Evolutionary conservation across 2,329 filamentous ascomycete species (phyloP).

Genomic region (Elsinoe batatas): DNA sequence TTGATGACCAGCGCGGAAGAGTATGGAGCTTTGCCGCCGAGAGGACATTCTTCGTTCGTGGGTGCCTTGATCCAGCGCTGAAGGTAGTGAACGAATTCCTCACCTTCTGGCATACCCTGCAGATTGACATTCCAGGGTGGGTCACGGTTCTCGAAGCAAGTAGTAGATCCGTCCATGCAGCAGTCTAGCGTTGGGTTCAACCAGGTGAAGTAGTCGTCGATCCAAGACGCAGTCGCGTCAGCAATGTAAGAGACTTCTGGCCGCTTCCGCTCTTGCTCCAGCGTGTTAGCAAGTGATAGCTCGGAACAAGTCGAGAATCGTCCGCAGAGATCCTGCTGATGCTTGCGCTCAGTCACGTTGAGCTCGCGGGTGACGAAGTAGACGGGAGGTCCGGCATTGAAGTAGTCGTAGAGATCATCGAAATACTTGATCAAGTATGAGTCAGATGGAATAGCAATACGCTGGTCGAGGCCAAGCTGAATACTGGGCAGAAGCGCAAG

Average conservation of each 20-base stretch:
- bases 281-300: conserved; percentile 73
- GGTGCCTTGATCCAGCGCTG: conserved; percentile 72
- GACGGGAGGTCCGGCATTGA: conserved; percentile 83
- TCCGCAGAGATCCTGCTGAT: conserved; percentile 82
- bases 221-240: conserved; percentile 83
- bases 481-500: conserved; percentile 77
- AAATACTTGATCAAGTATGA: conserved; percentile 96
- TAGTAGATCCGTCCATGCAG: conserved; percentile 51
- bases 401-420: conserved; percentile 87
- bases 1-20: conserved; percentile 75
- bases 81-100: conserved; percentile 83
- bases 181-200: conserved; percentile 71
- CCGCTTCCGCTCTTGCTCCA: conserved; percentile 90
- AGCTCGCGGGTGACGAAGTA: conserved; percentile 85
- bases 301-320: conserved; percentile 82
- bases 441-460: conserved; percentile 84
- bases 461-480: conserved; percentile 81
- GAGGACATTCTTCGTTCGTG: conserved; percentile 72
- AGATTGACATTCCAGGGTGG: conserved; percentile 86
- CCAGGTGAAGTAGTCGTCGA: conserved; percentile 95
- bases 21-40: conserved; percentile 83
- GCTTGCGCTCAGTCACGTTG: conserved; percentile 62
- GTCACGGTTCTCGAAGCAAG: conserved; percentile 69
- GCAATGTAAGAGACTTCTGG: conserved; percentile 80
- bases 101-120: conserved; percentile 79